Evolutionary conservation across 2,329 filamentous ascomycete species (phyloP).

Genomic region (Fusarium bulbicola): DNA sequence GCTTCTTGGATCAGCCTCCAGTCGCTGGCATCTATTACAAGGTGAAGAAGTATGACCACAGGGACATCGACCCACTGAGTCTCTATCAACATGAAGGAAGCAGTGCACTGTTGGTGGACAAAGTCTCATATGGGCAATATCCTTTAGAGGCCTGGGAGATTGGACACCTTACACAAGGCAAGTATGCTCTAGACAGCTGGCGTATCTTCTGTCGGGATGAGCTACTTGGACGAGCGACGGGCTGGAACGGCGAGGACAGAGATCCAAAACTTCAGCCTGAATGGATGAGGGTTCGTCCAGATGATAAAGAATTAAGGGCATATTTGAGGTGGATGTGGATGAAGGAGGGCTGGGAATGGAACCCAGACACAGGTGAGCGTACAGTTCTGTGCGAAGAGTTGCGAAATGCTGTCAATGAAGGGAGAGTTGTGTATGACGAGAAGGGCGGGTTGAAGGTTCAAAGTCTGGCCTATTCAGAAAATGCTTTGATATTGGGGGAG

Average conservation of each 20-base stretch:
- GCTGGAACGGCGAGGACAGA: conserved; percentile 70
- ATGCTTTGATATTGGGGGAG: neutral
- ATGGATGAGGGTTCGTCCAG: conserved; percentile 86
- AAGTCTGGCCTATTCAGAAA: neutral
- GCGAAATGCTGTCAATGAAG: conserved; percentile 64
- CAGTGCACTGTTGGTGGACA: neutral
- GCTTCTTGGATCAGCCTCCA: conserved; percentile 74
- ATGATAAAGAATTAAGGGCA: conserved; percentile 88
- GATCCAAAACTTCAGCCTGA: conserved; percentile 76
- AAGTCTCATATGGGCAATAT: conserved; percentile 18
- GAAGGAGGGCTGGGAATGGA: conserved; percentile 84
- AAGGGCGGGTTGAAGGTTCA: conserved; percentile 52
- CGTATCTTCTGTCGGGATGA: conserved; percentile 90
- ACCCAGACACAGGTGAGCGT: conserved; percentile 74
- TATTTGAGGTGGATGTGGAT: conserved; percentile 94
- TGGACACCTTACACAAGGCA: conserved; percentile 82
- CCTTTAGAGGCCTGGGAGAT: conserved; percentile 76
- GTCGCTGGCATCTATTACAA: conserved; percentile 62
- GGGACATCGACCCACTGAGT: conserved; percentile 43
- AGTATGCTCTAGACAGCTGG: conserved; percentile 90
- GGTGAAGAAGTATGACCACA: conserved; percentile 58
- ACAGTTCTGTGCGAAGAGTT: conserved; percentile 62
- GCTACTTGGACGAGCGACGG: conserved; percentile 70
- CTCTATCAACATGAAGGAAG: neutral
- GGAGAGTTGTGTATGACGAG: conserved; percentile 66